Conservation (phyloP, 495 filamentous ascomycete species). For the Penicillium pancosmium region DNA sequence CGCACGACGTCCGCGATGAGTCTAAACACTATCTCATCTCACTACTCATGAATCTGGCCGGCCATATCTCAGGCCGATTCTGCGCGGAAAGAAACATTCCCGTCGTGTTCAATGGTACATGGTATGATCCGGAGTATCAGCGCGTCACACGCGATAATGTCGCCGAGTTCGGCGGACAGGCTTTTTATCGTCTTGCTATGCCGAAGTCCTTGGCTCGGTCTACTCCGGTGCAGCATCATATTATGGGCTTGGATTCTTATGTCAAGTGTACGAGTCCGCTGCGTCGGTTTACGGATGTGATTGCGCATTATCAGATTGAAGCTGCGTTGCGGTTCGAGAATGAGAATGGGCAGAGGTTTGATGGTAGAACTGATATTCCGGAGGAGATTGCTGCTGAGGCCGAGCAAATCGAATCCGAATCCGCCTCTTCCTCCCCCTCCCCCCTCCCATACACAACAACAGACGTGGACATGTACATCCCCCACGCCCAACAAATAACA, state of each 20-base stretch:
- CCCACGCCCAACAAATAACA: constrained; percentile 34
- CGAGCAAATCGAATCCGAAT: background rate
- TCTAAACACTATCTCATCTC: constrained; percentile 51
- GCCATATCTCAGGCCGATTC: constrained; percentile 73
- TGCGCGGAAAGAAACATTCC: constrained; percentile 76
- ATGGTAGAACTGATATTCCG: constrained; percentile 32
- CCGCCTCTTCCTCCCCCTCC: constrained; percentile 5
- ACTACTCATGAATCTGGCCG: constrained; percentile 77
- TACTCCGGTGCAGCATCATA: constrained; percentile 54
- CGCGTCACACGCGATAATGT: constrained; percentile 42
- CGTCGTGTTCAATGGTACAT: constrained; percentile 71
- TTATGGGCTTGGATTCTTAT: constrained; percentile 71
- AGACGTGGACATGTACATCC: constrained; percentile 54
- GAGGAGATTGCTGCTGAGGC: background rate
- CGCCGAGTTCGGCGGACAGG: constrained; percentile 32
- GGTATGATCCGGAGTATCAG: constrained; percentile 58
- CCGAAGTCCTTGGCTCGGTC: constrained; percentile 56
- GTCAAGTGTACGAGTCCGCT: constrained; percentile 84
- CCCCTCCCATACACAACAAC: constrained; percentile 66
- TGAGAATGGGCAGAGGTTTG: constrained; percentile 52
- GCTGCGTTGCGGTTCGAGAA: constrained; percentile 74
- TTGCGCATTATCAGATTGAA: constrained; percentile 93
- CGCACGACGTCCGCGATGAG: constrained; percentile 44
- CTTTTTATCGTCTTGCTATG: constrained; percentile 34
- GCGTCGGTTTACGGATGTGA: constrained; percentile 78